These are phyloP conservation scores for Citrus glauca DNA, from an alignment of 345 rosid species.

Conservation along the genomic window DNA sequence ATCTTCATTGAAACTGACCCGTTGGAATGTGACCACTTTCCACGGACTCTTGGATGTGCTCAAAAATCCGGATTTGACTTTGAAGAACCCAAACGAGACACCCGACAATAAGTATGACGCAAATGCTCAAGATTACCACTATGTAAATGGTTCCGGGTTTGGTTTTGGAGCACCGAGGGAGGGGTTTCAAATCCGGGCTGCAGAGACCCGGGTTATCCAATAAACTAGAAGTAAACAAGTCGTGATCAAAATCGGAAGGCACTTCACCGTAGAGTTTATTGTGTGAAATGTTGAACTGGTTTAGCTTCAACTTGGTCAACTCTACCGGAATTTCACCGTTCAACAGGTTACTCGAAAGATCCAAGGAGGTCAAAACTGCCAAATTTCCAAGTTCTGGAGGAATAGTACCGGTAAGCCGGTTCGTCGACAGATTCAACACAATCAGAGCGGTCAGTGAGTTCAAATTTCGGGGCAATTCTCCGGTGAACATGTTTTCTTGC, in stretches of 20 bases:
- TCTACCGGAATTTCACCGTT: constrained; percentile 54
- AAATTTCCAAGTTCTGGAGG: constrained; percentile 51
- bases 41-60: constrained; percentile 33
- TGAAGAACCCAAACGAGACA: constrained; percentile 43
- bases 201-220: constrained; percentile 66
- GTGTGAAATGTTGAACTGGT: constrained; percentile 53
- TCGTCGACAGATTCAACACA: constrained; percentile 51
- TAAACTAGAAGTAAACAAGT: constrained; percentile 34
- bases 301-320: constrained; percentile 46
- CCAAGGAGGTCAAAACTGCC: constrained; percentile 48
- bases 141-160: constrained; percentile 25
- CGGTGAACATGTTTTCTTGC: constrained; percentile 51
- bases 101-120: constrained; percentile 30
- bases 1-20: constrained; percentile 38
- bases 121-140: constrained; percentile 25
- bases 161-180: constrained; percentile 39
- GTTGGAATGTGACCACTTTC: constrained; percentile 54
- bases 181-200: constrained; percentile 39
- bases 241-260: constrained; percentile 41
- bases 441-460: constrained; percentile 40
- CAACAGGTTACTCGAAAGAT: constrained; percentile 55
- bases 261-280: constrained; percentile 49
- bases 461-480: constrained; percentile 47
- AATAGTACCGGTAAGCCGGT: constrained; percentile 48
- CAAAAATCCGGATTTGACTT: constrained; percentile 23